phyloP scores from a whole-genome alignment of 768 basidiomycete species.

The Erythrobasidium yunnanense region DNA sequence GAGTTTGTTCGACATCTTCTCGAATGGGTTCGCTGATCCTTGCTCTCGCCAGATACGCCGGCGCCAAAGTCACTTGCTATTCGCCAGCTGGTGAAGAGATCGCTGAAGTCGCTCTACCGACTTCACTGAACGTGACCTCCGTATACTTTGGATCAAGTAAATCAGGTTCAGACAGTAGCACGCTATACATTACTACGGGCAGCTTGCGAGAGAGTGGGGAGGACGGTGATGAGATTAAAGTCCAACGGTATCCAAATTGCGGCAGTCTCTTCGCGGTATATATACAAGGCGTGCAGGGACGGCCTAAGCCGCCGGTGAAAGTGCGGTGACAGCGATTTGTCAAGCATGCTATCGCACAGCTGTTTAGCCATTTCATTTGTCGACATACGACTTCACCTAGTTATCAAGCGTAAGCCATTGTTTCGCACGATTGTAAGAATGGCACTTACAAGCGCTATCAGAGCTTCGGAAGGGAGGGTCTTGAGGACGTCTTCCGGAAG shows the following conservation, averaged over 20 bases:
- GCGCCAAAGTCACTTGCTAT: not conserved
- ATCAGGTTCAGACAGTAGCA: not conserved
- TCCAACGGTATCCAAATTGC: not conserved
- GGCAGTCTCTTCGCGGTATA: not conserved
- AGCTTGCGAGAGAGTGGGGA: not conserved
- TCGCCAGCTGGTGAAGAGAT: not conserved
- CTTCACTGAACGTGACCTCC: not conserved
- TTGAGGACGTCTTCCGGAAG: not conserved
- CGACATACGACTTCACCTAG: too few species aligned
- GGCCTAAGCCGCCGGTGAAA: too few species aligned
- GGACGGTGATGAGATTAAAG: not conserved
- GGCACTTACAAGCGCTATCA: not conserved
- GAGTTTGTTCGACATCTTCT: not conserved
- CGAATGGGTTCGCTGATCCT: not conserved
- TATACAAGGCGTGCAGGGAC: conserved; percentile 1
- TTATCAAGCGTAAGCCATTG: too few species aligned
- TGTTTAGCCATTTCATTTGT: too few species aligned
- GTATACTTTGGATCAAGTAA: too few species aligned
- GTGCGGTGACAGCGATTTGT: too few species aligned
- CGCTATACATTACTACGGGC: not conserved
- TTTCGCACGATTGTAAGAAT: too few species aligned
- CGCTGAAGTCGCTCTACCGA: not conserved
- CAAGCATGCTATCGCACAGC: too few species aligned
- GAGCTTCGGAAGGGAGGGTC: not conserved
- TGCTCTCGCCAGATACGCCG: not conserved